Evolutionary conservation across 352 stramenopile genomes (phyloP), one percentile per base, ranked within the genome.

Genomic region (Phytophthora boehmeriae): DNA sequence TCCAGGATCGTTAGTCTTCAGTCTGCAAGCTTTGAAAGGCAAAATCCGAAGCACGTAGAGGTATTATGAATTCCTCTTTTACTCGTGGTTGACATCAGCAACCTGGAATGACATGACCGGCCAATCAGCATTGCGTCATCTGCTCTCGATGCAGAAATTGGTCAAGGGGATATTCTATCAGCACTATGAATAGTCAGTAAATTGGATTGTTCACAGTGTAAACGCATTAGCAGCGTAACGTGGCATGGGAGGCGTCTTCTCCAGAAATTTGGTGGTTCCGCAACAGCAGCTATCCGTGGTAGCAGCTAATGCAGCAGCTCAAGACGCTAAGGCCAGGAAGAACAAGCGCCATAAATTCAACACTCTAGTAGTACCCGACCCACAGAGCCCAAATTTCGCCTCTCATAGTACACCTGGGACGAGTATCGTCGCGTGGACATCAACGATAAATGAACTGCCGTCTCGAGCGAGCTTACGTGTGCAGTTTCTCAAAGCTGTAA

Each of bases 401-500:
- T 34, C n/a, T n/a, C 17, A 17, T 60, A 46, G 5, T 17, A 8
- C 39, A 44, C 2, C 2, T 13, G 48, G 27, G 16, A 48, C 25
- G 14, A 67, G 35, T 14, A 17, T 39, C 45, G 2, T 20, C 4
- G 19, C 17, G 8, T n/a, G 20, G 8, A 19, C 42, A 3, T 46
- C 59, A 20, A 8, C 17, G 14, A 16, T n/a, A 32, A 56, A 43
- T 20, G 55, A 63, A 19, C 19, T 10, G 39, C 43, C 75, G 30
- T 74, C 23, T 44, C 57, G 70, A 51, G 81, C 85, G 20, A 75
- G 86, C 35, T 69, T 90, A 14, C 69, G 66, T 4, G 80, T 80
- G n/a, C 68, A 83, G 27, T 81, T 90, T 54, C 67, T 90, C 32
- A 89, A 90, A 39, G 75, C 78, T 19, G 81, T 88, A 27, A 90